Conservation (phyloP, 73 alveolate species). For the Tetrahymena borealis region DNA sequence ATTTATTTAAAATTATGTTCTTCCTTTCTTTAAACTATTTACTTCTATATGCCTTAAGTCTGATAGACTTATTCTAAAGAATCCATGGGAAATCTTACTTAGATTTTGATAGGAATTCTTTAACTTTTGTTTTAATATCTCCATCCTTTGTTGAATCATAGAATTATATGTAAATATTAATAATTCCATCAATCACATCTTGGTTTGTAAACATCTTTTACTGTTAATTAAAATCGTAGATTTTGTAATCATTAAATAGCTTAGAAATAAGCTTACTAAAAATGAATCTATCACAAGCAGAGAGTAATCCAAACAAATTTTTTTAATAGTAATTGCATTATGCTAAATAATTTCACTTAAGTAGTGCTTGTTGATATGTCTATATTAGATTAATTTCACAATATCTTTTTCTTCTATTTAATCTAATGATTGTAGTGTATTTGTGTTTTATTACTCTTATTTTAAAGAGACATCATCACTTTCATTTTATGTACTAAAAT, state of each 20-base stretch:
- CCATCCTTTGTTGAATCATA: neutral
- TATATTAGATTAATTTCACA: neutral
- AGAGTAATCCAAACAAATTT: neutral
- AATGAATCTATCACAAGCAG: neutral
- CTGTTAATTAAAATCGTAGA: neutral
- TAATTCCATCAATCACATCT: neutral
- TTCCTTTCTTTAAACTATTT: neutral
- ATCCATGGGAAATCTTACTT: neutral
- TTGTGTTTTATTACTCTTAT: neutral
- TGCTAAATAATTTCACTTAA: neutral
- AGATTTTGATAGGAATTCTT: neutral
- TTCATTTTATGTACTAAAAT: neutral
- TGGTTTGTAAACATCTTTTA: neutral
- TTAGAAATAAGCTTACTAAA: neutral
- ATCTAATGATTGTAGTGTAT: neutral
- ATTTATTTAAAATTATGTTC: neutral
- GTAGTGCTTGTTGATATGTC: neutral
- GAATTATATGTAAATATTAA: neutral
- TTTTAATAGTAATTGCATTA: neutral
- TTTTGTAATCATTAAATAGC: neutral
- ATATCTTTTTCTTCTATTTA: neutral
- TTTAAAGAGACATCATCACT: neutral
- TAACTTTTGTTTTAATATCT: neutral
- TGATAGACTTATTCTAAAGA: neutral
- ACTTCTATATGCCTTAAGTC: neutral